Evolutionary conservation across 306 rosid species (phyloP).

Genomic region (Sicyos baderoa): DNA sequence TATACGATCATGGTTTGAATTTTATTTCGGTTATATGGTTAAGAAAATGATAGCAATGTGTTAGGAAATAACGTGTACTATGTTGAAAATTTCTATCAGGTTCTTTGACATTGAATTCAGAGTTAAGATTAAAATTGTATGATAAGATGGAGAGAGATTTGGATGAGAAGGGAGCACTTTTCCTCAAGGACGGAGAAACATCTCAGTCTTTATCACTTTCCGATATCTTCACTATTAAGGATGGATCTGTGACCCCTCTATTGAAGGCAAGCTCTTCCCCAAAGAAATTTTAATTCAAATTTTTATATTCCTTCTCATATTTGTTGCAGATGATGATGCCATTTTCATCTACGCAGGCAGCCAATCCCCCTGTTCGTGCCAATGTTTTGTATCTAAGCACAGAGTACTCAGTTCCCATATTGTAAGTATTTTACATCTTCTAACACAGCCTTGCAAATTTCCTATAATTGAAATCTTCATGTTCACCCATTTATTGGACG

Average conservation of each 20-base stretch:
- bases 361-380: slow-evolving; percentile 89
- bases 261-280: slow-evolving; percentile 43
- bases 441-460: neutral
- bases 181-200: slow-evolving; percentile 71
- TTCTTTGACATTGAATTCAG: slow-evolving; percentile 30
- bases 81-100: slow-evolving; percentile 31
- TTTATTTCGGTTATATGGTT: neutral
- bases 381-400: slow-evolving; percentile 67
- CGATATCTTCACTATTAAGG: slow-evolving; percentile 61
- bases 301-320: slow-evolving; percentile 13
- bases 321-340: slow-evolving; percentile 26
- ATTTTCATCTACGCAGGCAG: slow-evolving; percentile 47
- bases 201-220: slow-evolving; percentile 89
- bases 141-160: slow-evolving; percentile 71
- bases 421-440: slow-evolving; percentile 37
- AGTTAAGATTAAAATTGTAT: slow-evolving; percentile 58
- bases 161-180: slow-evolving; percentile 68
- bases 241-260: slow-evolving; percentile 66
- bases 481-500: neutral
- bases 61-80: neutral
- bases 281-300: neutral
- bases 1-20: neutral
- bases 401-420: slow-evolving; percentile 56
- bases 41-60: neutral
- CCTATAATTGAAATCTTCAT: no score